Conservation (phyloP, 345 rosid species). For the Stellera chamaejasme region DNA sequence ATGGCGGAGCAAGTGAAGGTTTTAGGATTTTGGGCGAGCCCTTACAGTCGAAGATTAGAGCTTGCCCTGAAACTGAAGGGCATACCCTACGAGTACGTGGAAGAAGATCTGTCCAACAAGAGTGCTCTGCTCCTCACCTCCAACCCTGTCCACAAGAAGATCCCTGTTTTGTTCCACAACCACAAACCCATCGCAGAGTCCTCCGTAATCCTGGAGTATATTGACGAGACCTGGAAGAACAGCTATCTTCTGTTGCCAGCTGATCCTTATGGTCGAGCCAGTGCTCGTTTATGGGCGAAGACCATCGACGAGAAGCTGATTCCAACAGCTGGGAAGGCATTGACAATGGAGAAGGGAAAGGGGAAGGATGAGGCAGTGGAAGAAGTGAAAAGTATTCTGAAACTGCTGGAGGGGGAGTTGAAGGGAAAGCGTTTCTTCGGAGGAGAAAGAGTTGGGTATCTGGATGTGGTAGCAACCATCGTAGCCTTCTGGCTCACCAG, state of each 20-base stretch:
- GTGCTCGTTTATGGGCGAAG: conserved; percentile 1
- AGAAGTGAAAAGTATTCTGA: conserved; percentile 14
- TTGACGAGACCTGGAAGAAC: too few species aligned
- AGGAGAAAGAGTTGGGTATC: conserved; percentile 13
- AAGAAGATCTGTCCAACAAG: too few species aligned
- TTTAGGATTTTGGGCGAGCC: too few species aligned
- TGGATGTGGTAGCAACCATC: conserved; percentile 8
- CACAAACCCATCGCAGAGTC: too few species aligned
- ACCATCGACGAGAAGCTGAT: not conserved
- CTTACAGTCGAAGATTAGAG: too few species aligned
- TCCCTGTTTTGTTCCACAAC: too few species aligned
- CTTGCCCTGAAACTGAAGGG: too few species aligned
- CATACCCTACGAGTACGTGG: too few species aligned
- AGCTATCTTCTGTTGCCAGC: not conserved
- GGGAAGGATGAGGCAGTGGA: conserved; percentile 10
- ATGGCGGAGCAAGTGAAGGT: too few species aligned
- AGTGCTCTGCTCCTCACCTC: too few species aligned
- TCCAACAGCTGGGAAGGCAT: not conserved
- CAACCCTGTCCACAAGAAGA: too few species aligned
- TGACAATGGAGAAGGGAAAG: not conserved
- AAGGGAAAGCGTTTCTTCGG: conserved; percentile 17
- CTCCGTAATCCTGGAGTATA: too few species aligned
- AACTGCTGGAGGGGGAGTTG: conserved; percentile 16
- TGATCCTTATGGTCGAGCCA: not conserved
- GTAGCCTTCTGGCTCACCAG: conserved; percentile 8